Base-by-base conservation (phyloP, 2,329 filamentous ascomycete genomes). In the Berkeleyomyces rouxiae region DNA sequence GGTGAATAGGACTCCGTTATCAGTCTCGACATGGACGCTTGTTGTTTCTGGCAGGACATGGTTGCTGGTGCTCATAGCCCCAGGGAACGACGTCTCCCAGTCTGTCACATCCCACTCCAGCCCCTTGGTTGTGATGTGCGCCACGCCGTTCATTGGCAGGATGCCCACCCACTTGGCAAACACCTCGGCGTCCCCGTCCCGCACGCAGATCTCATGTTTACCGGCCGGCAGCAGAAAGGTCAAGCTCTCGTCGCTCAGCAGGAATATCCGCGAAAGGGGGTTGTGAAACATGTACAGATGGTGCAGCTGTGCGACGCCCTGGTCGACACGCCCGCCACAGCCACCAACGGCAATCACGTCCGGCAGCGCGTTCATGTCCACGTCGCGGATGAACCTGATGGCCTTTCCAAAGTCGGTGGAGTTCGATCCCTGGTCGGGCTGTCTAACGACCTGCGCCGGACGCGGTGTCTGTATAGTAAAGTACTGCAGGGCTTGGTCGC, bases 351-450 rank as follows among this genome's bases (percentile, higher is more conserved):
- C 84, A 10, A 96, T 78, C n/a, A 96, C 83, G 69, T 92, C 80
- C 59, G 79, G 70, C 0, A 59, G 59, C 16, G 10, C 3, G 7
- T 23, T 4, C 4, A 73, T 64, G 49, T 71, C 65, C 37, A 71
- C 67, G 2, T 69, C 68, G 58, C 79, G 79, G 66, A 84, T 79
- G 73, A 79, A 85, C 67, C 73, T 77, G 67, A 87, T 81, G 68
- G 84, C 88, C 76, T 99, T 99, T 68, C 82, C 85, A 68, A 97
- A 96, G 72, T 99, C 93, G 37, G 93, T 96, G 23, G 85, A 87
- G 68, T 95, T 82, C 23, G 23, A 23, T 23, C 2, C n/a, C 72
- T 97, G 89, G 70, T 95, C 88, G n/a, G 78, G 71, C 66, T 92
- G 84, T 68, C 83, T 76, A 66, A 89, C 78, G 61, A 97, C 77